Conservation (phyloP, 352 stramenopile genomes). For the Globisporangium apiculatum region DNA sequence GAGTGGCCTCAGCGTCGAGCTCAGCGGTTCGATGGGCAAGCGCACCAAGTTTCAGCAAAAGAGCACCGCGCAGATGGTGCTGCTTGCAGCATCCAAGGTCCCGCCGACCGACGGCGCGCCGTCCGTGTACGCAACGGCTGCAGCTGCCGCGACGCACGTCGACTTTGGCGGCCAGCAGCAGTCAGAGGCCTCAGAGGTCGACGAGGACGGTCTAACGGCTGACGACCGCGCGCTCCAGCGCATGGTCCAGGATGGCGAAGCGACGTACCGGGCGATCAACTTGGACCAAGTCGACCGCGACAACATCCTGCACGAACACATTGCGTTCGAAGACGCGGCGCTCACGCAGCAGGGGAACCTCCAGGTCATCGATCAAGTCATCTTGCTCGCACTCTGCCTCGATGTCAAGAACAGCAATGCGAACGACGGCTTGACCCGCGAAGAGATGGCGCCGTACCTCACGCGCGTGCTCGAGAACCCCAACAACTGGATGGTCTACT, state of each 20-base stretch:
- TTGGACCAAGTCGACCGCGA: conserved; percentile 87
- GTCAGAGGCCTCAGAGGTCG: conserved; percentile 4
- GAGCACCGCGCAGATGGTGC: conserved; percentile 85
- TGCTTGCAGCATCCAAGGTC: conserved; percentile 63
- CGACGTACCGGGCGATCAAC: conserved; percentile 69
- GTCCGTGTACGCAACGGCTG: conserved; percentile 49
- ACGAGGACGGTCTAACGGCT: conserved; percentile 31
- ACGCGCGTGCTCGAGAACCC: conserved; percentile 90
- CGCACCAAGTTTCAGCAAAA: conserved; percentile 95
- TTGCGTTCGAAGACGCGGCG: conserved; percentile 79
- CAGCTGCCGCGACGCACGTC: conserved; percentile 48
- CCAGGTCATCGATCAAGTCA: conserved; percentile 79
- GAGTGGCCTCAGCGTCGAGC: conserved; percentile 76
- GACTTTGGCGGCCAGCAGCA: conserved; percentile 60
- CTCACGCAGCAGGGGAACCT: conserved; percentile 66
- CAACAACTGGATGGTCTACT: conserved; percentile 97
- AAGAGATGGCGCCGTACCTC: conserved; percentile 95
- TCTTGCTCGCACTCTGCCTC: conserved; percentile 92
- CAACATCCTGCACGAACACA: conserved; percentile 89
- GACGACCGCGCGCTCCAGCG: conserved; percentile 49
- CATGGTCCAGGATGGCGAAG: conserved; percentile 60
- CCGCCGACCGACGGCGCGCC: conserved; percentile 24
- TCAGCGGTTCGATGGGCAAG: conserved; percentile 91
- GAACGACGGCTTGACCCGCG: conserved; percentile 90
- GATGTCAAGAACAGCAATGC: conserved; percentile 96